phyloP scores from a whole-genome alignment of 805 yeast species.

The Candida nitratophila region DNA sequence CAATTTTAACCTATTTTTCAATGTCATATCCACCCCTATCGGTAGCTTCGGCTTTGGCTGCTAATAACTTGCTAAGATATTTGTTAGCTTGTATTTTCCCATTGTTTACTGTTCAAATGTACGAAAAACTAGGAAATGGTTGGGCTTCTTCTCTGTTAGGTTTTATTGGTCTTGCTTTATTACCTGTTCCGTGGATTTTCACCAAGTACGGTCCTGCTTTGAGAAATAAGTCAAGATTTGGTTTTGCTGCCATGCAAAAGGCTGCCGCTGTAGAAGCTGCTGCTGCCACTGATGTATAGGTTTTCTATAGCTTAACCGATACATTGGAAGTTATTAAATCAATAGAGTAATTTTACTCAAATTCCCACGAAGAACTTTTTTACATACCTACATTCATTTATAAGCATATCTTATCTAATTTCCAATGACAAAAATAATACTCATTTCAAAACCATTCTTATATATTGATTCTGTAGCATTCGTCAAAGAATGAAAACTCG shows the following conservation, averaged over 20 bases:
- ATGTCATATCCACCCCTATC: slow-evolving; percentile 66
- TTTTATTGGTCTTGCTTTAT: slow-evolving; percentile 59
- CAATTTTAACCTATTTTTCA: slow-evolving; percentile 61
- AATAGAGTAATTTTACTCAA: no score
- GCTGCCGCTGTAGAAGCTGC: not conserved
- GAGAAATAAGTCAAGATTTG: slow-evolving; percentile 51
- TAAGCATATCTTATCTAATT: no score
- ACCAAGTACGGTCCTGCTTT: slow-evolving; percentile 49
- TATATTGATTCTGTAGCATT: slow-evolving; percentile 31
- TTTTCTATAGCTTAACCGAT: no score
- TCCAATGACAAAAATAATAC: no score
- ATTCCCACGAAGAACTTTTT: no score
- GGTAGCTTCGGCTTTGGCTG: slow-evolving; percentile 86
- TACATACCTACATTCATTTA: no score
- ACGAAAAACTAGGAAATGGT: slow-evolving; percentile 56
- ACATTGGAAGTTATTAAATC: no score
- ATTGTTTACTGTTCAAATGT: slow-evolving; percentile 81
- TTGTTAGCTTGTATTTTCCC: slow-evolving; percentile 75
- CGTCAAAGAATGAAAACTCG: slow-evolving; percentile 41
- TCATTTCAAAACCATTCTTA: no score
- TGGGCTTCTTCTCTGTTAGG: slow-evolving; percentile 75
- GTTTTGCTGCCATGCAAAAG: slow-evolving; percentile 41
- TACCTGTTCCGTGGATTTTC: slow-evolving; percentile 72
- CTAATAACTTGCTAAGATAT: slow-evolving; percentile 76
- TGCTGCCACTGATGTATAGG: not conserved